These are phyloP conservation scores for Aspergillus bombycis DNA, from an alignment of 2,329 filamentous ascomycete species.

Conservation along the genomic window DNA sequence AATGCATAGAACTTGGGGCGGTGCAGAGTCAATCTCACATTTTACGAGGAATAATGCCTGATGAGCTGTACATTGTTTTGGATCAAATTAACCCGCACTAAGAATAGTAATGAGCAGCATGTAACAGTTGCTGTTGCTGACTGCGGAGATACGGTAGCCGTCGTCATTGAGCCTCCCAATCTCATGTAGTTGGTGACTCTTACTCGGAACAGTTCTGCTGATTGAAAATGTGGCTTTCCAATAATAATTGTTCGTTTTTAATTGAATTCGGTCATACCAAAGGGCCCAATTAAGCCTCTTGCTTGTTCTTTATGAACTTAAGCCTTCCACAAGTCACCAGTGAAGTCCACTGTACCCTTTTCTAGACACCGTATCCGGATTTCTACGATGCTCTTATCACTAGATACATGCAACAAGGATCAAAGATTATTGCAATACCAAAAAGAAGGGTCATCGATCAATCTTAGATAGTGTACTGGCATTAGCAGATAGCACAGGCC, in stretches of 20 bases:
- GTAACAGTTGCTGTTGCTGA: background rate
- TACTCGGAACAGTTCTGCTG: background rate
- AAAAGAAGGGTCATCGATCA: too few species aligned
- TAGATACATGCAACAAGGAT: too few species aligned
- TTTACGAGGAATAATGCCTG: slow-evolving; percentile 2
- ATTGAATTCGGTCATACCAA: background rate
- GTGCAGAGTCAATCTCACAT: background rate
- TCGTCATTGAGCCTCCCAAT: background rate
- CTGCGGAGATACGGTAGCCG: background rate
- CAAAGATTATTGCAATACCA: too few species aligned
- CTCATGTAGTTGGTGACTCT: background rate
- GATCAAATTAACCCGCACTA: background rate
- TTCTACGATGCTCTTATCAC: too few species aligned
- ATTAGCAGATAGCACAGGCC: too few species aligned
- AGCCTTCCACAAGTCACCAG: background rate
- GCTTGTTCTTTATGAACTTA: background rate
- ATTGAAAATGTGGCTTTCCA: background rate
- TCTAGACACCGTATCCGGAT: too few species aligned
- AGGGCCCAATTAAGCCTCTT: background rate
- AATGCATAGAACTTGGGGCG: background rate
- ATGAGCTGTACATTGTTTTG: background rate
- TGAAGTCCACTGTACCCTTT: background rate
- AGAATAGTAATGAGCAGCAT: background rate
- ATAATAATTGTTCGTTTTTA: background rate
- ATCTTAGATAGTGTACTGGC: too few species aligned